Evolutionary conservation across 805 yeast species (phyloP), one percentile per base, ranked within the genome.

Genomic region (Hyphopichia homilentoma): DNA sequence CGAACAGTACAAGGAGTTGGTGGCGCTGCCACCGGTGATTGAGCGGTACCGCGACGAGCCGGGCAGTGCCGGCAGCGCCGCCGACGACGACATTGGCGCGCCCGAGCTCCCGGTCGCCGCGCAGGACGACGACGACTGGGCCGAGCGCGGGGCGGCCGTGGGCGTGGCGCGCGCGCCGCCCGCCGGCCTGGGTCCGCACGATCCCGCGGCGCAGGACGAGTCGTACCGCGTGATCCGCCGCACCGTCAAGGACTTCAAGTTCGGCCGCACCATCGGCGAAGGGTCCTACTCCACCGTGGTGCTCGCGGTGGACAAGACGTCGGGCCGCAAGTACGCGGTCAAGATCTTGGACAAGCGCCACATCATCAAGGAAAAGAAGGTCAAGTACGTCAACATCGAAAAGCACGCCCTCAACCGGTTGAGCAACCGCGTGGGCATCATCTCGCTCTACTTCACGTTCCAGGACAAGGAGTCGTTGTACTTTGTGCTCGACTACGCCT

Each of bases 301-400:
- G 0, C 51, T 65, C 9, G 73, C 68, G 6, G 75, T 51, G 56
- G 48, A 81, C 73, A 37, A 72, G 64, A 51, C 63, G 70, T 34
- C 77, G 68, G 27, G 73, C 54, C 57, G 68, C 52, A 57, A 77
- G 60, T 84, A 79, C 52, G 95, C 95, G 2, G 81, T 84, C 7
- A 84, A 84, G 52, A 75, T 84, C 3, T 59, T 84, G 35, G 87
- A 81, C 52, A 84, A 84, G 52, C 70, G 82, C 35, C 90, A 84
- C 50, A 77, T 84, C 30, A 83, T 84, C 34, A 79, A 76, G 43
- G 94, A 84, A 50, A 84, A 84, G 54, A 84, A 84, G 49, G 93
- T 84, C 20, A 84, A 84, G 50, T 84, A 84, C 52, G 94, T 84
- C 30, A 84, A 82, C 50, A 81, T 84, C 34, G 95, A 84, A 50